Evolutionary conservation across 768 basidiomycete species (phyloP).

Genomic region (Xerocomellus dryophilus): DNA sequence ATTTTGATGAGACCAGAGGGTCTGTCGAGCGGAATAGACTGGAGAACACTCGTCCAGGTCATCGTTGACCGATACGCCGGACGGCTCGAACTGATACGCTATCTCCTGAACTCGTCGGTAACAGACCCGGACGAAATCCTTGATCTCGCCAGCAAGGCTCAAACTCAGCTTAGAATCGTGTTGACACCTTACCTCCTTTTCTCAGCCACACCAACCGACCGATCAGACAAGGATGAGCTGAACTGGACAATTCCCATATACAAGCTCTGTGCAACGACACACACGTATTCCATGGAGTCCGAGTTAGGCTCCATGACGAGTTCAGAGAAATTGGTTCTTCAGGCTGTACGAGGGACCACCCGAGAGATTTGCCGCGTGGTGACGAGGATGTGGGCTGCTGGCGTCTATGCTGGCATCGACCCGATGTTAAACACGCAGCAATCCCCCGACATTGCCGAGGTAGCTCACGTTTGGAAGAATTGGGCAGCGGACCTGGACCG

Average conservation of each 20-base stretch:
- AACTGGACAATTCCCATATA: slow-evolving; percentile 34
- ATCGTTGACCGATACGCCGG: slow-evolving; percentile 32
- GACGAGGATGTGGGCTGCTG: slow-evolving; percentile 48
- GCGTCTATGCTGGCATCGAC: slow-evolving; percentile 24
- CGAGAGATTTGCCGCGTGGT: slow-evolving; percentile 46
- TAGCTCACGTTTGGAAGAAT: slow-evolving; percentile 8
- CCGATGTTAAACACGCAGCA: not conserved
- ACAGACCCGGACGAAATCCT: slow-evolving; percentile 1
- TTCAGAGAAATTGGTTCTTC: slow-evolving; percentile 30
- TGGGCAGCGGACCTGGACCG: slow-evolving; percentile 37
- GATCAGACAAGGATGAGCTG: not conserved
- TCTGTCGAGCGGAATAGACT: slow-evolving; percentile 33
- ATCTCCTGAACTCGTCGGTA: slow-evolving; percentile 19
- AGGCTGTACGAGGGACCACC: slow-evolving; percentile 32
- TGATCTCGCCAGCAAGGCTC: slow-evolving; percentile 10
- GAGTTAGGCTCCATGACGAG: slow-evolving; percentile 18
- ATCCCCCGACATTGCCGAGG: not conserved
- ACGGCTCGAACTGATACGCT: slow-evolving; percentile 27
- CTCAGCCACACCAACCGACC: slow-evolving; percentile 4
- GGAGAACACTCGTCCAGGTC: slow-evolving; percentile 30
- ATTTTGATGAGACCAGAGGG: slow-evolving; percentile 10
- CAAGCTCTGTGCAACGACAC: slow-evolving; percentile 28
- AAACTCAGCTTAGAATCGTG: slow-evolving; percentile 27
- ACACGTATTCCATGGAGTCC: slow-evolving; percentile 16
- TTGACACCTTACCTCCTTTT: slow-evolving; percentile 30